Evolutionary conservation across 2,329 filamentous ascomycete species (phyloP), one percentile per base, ranked within the genome.

Genomic region (Pseudogymnoascus destructans): DNA sequence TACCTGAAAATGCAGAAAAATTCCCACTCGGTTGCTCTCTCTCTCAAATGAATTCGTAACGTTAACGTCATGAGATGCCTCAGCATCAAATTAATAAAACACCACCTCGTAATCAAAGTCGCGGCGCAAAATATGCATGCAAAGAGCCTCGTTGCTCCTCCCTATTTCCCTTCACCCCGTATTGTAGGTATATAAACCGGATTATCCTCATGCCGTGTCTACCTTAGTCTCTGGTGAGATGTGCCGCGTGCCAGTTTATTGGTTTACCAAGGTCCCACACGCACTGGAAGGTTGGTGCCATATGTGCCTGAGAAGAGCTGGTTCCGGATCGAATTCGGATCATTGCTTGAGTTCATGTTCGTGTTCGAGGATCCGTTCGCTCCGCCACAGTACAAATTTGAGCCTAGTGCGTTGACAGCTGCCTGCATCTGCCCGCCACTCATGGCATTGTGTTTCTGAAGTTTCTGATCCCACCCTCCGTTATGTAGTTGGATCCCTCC

Each of bases 401-500:
- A 77, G 13, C 82, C 79, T 72, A 97, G 80, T 67, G 90, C 86
- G 58, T 85, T 81, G 61, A 95, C 82, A 33, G 91, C 93, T 42
- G 83, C 80, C 61, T 85, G 82, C 71, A 98, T 79, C 66, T 87
- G 87, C 23, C 89, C 90, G 40, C 86, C 85, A 4, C 89, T 92
- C 63, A 86, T 83, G 64, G 93, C 84, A 68, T 97, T 92, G 73
- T 98, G 93, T 68, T 89, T 89, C 23, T 82, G 77, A 46, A 98
- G 75, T 65, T 84, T 88, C 70, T 93, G 85, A 66, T 97, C 92
- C 93, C 93, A 98, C 60, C 88, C 88, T 57, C 87, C 90, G 52
- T 89, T 88, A 67, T 95, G 88, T 63, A 98, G 69, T 63, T 89
- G 84, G 66, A 97, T 93, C 32, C 93, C 93, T 25, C 89, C 91